phyloP scores from a whole-genome alignment of 106 monocot species.

The Platanthera guangdongensis region DNA sequence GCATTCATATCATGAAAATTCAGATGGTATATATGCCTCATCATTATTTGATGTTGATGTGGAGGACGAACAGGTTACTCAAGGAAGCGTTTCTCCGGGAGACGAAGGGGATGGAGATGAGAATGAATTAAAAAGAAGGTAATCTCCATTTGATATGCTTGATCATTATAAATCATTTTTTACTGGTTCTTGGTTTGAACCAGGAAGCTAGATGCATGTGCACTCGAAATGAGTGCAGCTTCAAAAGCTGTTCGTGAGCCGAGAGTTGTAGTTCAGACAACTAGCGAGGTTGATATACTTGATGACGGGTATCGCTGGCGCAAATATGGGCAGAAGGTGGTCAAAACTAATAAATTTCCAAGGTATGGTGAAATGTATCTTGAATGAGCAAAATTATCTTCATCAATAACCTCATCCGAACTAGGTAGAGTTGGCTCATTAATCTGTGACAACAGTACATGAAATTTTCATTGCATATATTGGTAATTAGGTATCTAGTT shows the following conservation, averaged over 20 bases:
- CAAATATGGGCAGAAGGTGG: constrained; percentile 98
- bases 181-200: constrained; percentile 10
- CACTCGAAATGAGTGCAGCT: constrained; percentile 53
- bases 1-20: constrained; percentile 28
- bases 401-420: not conserved
- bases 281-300: constrained; percentile 91
- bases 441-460: not conserved
- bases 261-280: constrained; percentile 88
- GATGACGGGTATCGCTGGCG: constrained; percentile 98
- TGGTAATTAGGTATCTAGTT: not conserved
- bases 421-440: not conserved
- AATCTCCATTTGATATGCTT: not conserved
- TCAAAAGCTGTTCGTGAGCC: constrained; percentile 65
- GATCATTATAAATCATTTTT: not conserved
- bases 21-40: constrained; percentile 39
- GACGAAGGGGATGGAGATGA: constrained; percentile 58
- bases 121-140: constrained; percentile 75
- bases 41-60: constrained; percentile 51
- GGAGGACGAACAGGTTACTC: constrained; percentile 37
- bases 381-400: not conserved
- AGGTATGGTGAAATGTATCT: constrained; percentile 31
- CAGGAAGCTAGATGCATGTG: constrained; percentile 66
- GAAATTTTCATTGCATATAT: not conserved
- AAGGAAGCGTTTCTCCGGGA: constrained; percentile 29
- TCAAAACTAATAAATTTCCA: constrained; percentile 94